Evolutionary conservation across 768 basidiomycete genomes (phyloP).

Genomic region (Phaeotremella skinneri): DNA sequence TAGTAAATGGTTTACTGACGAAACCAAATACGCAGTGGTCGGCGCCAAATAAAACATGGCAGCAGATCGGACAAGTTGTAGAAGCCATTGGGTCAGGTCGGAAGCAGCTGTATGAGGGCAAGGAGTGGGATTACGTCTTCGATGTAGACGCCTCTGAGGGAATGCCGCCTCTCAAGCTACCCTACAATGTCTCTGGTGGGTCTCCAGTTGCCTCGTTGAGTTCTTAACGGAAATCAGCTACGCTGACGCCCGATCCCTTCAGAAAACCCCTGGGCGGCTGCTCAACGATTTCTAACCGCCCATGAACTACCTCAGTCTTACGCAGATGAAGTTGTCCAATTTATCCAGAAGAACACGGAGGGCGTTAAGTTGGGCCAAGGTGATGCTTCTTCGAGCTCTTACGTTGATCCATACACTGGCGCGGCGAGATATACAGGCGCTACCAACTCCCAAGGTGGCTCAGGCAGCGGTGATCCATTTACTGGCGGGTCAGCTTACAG

Average conservation of each 20-base stretch:
- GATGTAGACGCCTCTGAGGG: slow-evolving; percentile 96
- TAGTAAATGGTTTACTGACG: background rate
- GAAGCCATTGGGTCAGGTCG: slow-evolving; percentile 88
- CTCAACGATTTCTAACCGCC: slow-evolving; percentile 76
- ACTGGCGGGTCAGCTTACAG: slow-evolving; percentile 46
- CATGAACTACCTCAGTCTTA: slow-evolving; percentile 82
- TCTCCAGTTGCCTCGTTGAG: slow-evolving; percentile 3
- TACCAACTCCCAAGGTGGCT: slow-evolving; percentile 12
- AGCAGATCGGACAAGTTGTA: slow-evolving; percentile 92
- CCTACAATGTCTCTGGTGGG: slow-evolving; percentile 82
- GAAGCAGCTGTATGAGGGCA: slow-evolving; percentile 86
- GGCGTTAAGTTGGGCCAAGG: slow-evolving; percentile 63
- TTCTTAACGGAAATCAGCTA: background rate
- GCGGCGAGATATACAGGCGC: slow-evolving; percentile 41
- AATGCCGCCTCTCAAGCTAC: slow-evolving; percentile 85
- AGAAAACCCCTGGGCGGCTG: slow-evolving; percentile 91
- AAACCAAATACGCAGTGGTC: slow-evolving; percentile 67
- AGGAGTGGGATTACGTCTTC: slow-evolving; percentile 99
- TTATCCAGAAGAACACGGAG: slow-evolving; percentile 87
- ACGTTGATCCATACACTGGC: slow-evolving; percentile 90
- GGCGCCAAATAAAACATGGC: slow-evolving; percentile 65
- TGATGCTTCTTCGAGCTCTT: slow-evolving; percentile 57
- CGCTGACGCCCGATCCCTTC: slow-evolving; percentile 7
- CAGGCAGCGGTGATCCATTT: slow-evolving; percentile 43
- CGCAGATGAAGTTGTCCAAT: slow-evolving; percentile 82